Evolutionary conservation across 495 filamentous ascomycete genomes (phyloP).

Genomic region (Trichoderma asperelloides): DNA sequence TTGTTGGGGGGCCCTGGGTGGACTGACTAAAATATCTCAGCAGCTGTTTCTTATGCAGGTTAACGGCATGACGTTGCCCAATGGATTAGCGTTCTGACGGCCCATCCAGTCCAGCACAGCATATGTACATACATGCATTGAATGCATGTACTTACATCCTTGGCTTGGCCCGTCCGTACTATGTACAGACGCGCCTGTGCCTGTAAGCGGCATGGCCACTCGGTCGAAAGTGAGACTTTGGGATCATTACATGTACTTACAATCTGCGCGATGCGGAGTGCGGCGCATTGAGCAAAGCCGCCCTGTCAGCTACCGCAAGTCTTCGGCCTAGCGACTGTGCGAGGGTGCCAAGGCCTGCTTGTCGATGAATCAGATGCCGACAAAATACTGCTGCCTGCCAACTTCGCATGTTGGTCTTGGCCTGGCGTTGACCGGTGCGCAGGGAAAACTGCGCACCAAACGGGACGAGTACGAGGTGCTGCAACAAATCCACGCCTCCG

Average conservation of each 20-base stretch:
- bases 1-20: no score
- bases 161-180: no score
- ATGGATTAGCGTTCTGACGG: neutral
- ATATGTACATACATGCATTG: neutral
- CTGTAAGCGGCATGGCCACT: no score
- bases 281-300: no score
- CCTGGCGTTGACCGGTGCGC: neutral
- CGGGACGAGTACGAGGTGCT: neutral
- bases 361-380: neutral
- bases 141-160: neutral
- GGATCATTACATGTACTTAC: no score
- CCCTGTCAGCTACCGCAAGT: neutral
- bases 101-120: neutral
- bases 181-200: no score
- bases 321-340: neutral
- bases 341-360: neutral
- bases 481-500: neutral
- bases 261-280: no score
- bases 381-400: conserved; percentile 6
- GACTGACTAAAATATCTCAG: no score
- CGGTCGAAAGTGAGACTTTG: no score
- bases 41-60: neutral
- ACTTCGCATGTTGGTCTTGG: neutral
- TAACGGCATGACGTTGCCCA: conserved; percentile 3
- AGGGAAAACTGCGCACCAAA: neutral